Percentiles rank a stretch among this genome's conserved stretches.
Evolutionary conservation across 2,329 filamentous ascomycete genomes (phyloP).

Genomic region (Stagonosporopsis vannaccii): DNA sequence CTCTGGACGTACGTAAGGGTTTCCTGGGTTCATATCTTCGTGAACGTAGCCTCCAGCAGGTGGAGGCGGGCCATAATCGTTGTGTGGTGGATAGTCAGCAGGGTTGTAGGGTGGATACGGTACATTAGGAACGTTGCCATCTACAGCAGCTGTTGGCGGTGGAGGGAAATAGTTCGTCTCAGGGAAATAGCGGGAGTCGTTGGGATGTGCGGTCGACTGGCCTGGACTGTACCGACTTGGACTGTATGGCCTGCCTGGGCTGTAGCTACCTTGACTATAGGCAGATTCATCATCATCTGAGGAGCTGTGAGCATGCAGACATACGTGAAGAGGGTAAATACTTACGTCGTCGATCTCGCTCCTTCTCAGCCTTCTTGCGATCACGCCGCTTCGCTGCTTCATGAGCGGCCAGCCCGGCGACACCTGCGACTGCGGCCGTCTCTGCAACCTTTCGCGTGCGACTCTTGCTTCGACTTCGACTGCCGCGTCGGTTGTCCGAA

Average conservation of each 20-base stretch:
- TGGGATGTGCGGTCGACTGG: slow-evolving; percentile 43
- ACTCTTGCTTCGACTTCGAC: slow-evolving; percentile 55
- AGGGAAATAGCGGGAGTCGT: slow-evolving; percentile 53
- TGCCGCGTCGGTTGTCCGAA: slow-evolving; percentile 48
- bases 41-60: slow-evolving; percentile 38
- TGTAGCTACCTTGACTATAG: slow-evolving; percentile 46
- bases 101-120: slow-evolving; percentile 50
- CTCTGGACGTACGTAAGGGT: slow-evolving; percentile 37
- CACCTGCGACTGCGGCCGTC: slow-evolving; percentile 65
- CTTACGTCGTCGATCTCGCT: slow-evolving; percentile 60
- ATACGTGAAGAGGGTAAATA: slow-evolving; percentile 22
- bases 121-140: slow-evolving; percentile 33
- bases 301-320: slow-evolving; percentile 28
- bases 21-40: slow-evolving; percentile 39
- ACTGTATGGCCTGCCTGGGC: slow-evolving; percentile 30
- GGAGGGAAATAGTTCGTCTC: slow-evolving; percentile 58
- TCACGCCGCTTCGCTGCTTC: slow-evolving; percentile 65
- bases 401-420: slow-evolving; percentile 64
- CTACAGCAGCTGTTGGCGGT: slow-evolving; percentile 49
- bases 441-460: slow-evolving; percentile 61
- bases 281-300: slow-evolving; percentile 46
- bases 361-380: slow-evolving; percentile 62
- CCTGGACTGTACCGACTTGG: slow-evolving; percentile 31
- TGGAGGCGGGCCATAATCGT: slow-evolving; percentile 31
- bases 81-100: slow-evolving; percentile 52